Conservation (phyloP, 305 asterid species). For the Stenogyne calaminthoides region DNA sequence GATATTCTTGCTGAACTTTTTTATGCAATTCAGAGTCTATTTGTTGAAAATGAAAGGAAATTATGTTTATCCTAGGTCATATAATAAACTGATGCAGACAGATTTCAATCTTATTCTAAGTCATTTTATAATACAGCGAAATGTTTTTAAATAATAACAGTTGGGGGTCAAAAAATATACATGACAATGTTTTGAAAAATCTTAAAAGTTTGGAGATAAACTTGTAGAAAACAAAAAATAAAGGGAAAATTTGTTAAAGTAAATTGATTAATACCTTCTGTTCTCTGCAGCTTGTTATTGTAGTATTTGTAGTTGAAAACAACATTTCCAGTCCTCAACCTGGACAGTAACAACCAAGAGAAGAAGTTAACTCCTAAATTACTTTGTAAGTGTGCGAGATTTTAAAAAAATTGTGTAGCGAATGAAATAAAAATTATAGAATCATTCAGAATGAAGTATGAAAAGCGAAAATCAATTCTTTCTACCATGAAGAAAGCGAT, state of each 20-base stretch:
- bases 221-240: background rate
- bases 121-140: background rate
- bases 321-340: conserved; percentile 99
- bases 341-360: conserved; percentile 41
- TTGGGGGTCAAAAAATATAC: background rate
- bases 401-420: conserved; percentile 8
- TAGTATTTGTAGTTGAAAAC: conserved; percentile 94
- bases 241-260: background rate
- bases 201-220: background rate
- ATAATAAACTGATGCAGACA: too few relatives aligned
- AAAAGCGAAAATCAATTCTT: background rate
- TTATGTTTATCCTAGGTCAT: too few relatives aligned
- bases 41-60: too few relatives aligned
- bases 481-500: background rate
- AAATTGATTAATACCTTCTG: conserved; percentile 73
- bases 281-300: conserved; percentile 86
- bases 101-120: background rate
- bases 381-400: conserved; percentile 6
- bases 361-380: conserved; percentile 25
- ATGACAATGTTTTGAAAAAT: background rate
- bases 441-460: background rate
- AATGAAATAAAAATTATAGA: conserved; percentile 17
- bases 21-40: too few relatives aligned
- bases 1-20: too few relatives aligned
- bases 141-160: background rate